phyloP scores from a whole-genome alignment of 148 eudicot species.

The Vaccinium corymbosum region DNA sequence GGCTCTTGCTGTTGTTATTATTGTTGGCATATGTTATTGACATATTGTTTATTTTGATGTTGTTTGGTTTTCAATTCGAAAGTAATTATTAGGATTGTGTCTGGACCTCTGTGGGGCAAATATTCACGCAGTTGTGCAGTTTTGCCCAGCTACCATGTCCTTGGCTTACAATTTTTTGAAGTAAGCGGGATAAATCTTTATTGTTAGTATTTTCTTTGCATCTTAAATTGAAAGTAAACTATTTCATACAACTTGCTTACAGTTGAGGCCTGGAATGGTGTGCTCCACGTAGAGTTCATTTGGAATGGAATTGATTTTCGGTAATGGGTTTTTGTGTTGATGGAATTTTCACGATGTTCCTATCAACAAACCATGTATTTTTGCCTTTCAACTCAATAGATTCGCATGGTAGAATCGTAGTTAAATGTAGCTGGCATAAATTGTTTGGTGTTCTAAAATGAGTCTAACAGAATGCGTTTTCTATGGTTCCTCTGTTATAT shows the following conservation, averaged over 20 bases:
- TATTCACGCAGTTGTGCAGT: background rate
- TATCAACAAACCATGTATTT: too few relatives aligned
- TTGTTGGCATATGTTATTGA: background rate
- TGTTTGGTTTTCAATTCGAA: background rate
- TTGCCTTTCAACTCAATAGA: background rate
- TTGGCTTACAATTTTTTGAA: background rate
- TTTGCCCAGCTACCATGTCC: slow-evolving; percentile 1
- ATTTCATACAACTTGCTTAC: background rate
- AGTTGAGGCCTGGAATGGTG: too few relatives aligned
- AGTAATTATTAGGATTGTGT: background rate
- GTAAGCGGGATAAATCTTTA: background rate
- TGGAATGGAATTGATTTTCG: background rate
- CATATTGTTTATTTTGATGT: background rate
- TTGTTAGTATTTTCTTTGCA: background rate
- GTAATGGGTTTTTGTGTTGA: background rate
- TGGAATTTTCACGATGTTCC: background rate
- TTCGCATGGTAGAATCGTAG: background rate
- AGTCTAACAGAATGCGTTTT: background rate
- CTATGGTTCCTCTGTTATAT: background rate
- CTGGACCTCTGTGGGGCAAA: background rate
- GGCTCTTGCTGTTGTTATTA: background rate
- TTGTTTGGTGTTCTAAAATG: background rate
- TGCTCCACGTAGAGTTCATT: background rate
- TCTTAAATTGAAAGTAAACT: background rate
- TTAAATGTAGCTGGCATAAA: background rate